These are phyloP conservation scores for Rasamsonia emersonii DNA, from an alignment of 2,329 filamentous ascomycete species.

Conservation along the genomic window DNA sequence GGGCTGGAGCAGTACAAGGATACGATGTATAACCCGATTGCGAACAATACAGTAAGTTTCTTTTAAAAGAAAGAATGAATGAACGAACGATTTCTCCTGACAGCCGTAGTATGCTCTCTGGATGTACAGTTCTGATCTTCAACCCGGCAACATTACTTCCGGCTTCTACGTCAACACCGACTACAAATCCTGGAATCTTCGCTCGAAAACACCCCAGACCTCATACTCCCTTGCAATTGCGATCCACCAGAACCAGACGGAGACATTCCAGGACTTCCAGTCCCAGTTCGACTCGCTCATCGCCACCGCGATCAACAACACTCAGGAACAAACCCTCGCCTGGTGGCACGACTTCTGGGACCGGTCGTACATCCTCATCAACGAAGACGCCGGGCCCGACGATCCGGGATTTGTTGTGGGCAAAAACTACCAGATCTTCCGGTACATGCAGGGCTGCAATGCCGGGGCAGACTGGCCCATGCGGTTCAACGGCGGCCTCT, in stretches of 20 bases:
- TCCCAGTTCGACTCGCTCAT: neutral
- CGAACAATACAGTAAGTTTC: slow-evolving; percentile 1
- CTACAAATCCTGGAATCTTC: too few relatives aligned
- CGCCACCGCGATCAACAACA: neutral
- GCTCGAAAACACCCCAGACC: too few relatives aligned
- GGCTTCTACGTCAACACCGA: too few relatives aligned
- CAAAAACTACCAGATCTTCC: slow-evolving; percentile 4
- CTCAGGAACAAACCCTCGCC: neutral
- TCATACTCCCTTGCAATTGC: too few relatives aligned
- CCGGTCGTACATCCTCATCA: slow-evolving; percentile 3
- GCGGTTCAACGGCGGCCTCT: slow-evolving; percentile 2
- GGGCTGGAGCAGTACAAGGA: neutral
- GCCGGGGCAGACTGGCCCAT: neutral
- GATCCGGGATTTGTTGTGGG: slow-evolving; percentile 3
- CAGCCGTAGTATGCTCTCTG: too few relatives aligned
- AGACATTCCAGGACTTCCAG: neutral
- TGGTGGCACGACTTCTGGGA: slow-evolving; percentile 4
- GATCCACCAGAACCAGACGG: too few relatives aligned
- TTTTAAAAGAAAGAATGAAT: neutral
- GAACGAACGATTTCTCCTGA: neutral
- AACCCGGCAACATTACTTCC: too few relatives aligned
- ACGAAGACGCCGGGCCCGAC: neutral
- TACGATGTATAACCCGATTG: slow-evolving; percentile 1
- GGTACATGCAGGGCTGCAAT: slow-evolving; percentile 3
- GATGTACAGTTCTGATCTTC: too few relatives aligned